Base-by-base conservation (phyloP, 2,329 filamentous ascomycete species). In the Scedosporium apiospermum region DNA sequence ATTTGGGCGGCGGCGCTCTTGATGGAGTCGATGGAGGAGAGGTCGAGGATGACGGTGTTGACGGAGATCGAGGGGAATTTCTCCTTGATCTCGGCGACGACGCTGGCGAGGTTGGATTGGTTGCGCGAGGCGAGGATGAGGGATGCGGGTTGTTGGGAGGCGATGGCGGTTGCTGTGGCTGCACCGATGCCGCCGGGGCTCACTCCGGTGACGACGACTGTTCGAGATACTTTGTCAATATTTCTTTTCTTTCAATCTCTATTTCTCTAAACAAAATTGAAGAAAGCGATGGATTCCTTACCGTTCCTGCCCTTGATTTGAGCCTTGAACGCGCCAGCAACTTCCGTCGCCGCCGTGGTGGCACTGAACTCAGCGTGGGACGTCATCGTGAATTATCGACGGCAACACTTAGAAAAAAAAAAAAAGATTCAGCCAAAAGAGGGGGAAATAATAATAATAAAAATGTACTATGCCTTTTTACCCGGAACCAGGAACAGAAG, bases 181-280 rank as follows among this genome's bases (percentile, higher is more conserved):
- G 71, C 71, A n/a, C 77, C 77, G 14, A 80, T 69, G 26, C 73
- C 70, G 59, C 70, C 69, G 3, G 73, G 74, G 3, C 75, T 74
- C 30, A 77, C 73, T n/a, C 78, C 77, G 0, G 77, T 80, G 2
- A 74, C 72, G 46, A 80, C 70, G 60, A 80, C 63, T 30, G 7
- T 38, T 38, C 2, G 34, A 12, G 10, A 4, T 14, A 14, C 4
- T 38, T 4, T 3, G 10, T 38, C 10, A 38, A 10, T 38, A 38
- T 26, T 63, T 34, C 53, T 41, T 4, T 10, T 18, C 14, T 53
- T 3, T 62, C 10, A 9, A 34, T 38, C 10, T 4, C 10, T 3
- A 12, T 38, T 38, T 4, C 3, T 12, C 21, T 5, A 27, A 21
- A 53, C 2, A 53, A 12, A 18, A 9, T 53, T n/a, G 26, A 53